These are phyloP conservation scores for Monilinia vaccinii-corymbosi DNA, from an alignment of 2,329 filamentous ascomycete genomes.

Conservation along the genomic window DNA sequence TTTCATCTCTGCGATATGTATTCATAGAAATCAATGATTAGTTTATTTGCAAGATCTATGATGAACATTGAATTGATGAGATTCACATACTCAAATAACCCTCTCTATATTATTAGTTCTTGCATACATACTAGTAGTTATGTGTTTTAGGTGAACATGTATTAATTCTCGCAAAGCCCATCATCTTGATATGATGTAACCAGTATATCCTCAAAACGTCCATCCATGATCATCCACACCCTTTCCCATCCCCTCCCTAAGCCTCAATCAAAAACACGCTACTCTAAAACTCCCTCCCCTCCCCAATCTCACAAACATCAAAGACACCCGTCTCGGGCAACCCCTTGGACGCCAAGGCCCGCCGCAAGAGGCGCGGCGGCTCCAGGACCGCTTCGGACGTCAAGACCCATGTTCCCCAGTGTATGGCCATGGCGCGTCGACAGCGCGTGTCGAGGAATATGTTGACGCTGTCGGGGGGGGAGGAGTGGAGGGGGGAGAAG, in stretches of 20 bases:
- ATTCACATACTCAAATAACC: too few species aligned
- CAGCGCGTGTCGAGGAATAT: conserved; percentile 83
- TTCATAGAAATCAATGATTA: conserved; percentile 9
- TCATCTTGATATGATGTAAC: too few species aligned
- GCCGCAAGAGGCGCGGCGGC: conserved; percentile 62
- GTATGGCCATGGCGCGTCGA: conserved; percentile 70
- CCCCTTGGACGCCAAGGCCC: conserved; percentile 60
- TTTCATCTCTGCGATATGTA: conserved; percentile 2
- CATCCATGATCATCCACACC: too few species aligned
- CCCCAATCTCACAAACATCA: conserved; percentile 76
- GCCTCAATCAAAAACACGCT: too few species aligned
- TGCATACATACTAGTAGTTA: too few species aligned
- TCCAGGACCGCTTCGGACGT: conserved; percentile 80
- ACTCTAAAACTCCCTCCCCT: conserved; percentile 63
- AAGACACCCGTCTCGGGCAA: conserved; percentile 65
- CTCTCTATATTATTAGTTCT: too few species aligned
- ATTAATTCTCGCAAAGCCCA: too few species aligned
- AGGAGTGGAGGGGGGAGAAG: conserved; percentile 76
- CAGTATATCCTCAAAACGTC: too few species aligned
- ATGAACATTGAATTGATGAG: neutral
- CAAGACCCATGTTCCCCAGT: conserved; percentile 61
- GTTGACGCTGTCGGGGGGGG: conserved; percentile 79
- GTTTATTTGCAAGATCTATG: neutral
- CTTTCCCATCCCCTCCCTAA: too few species aligned
- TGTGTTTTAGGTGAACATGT: too few species aligned